Conservation (phyloP, 2,329 filamentous ascomycete species). For the Coniochaeta sp. region DNA sequence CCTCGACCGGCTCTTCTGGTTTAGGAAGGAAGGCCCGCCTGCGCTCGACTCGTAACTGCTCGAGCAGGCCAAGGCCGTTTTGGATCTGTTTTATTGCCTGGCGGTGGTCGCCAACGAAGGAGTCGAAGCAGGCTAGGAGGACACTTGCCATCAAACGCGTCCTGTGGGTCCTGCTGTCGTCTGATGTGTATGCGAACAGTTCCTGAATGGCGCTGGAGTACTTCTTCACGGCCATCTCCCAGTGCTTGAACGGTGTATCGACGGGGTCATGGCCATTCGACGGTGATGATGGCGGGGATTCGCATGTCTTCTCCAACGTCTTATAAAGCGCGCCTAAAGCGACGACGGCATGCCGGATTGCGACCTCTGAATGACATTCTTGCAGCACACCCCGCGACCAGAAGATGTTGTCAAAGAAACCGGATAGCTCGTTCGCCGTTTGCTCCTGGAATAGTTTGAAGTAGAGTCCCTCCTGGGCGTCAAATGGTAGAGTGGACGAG, state of each 20-base stretch:
- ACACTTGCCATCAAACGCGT: slow-evolving; percentile 58
- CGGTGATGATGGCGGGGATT: slow-evolving; percentile 42
- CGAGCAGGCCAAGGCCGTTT: slow-evolving; percentile 46
- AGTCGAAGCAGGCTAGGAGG: slow-evolving; percentile 61
- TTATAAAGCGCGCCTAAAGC: slow-evolving; percentile 62
- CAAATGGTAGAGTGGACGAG: slow-evolving; percentile 41
- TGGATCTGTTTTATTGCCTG: slow-evolving; percentile 57
- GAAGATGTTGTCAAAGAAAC: slow-evolving; percentile 60
- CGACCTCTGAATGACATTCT: slow-evolving; percentile 53
- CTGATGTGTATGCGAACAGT: slow-evolving; percentile 35
- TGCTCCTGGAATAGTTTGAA: slow-evolving; percentile 56
- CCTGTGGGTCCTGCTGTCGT: slow-evolving; percentile 37
- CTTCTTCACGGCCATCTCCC: slow-evolving; percentile 52
- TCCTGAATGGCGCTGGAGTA: slow-evolving; percentile 51
- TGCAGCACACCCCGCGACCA: slow-evolving; percentile 58
- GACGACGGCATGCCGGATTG: slow-evolving; percentile 59
- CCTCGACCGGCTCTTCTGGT: slow-evolving; percentile 43
- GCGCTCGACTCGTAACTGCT: slow-evolving; percentile 42
- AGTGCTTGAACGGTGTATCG: slow-evolving; percentile 41
- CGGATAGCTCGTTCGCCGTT: slow-evolving; percentile 56
- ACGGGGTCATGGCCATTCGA: slow-evolving; percentile 19
- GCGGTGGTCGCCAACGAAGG: slow-evolving; percentile 56
- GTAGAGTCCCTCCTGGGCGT: slow-evolving; percentile 47
- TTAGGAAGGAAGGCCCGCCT: slow-evolving; percentile 28
- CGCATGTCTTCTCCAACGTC: slow-evolving; percentile 52